phyloP scores from a whole-genome alignment of 176 grass and related monocot genomes.

The Otatea glauca region DNA sequence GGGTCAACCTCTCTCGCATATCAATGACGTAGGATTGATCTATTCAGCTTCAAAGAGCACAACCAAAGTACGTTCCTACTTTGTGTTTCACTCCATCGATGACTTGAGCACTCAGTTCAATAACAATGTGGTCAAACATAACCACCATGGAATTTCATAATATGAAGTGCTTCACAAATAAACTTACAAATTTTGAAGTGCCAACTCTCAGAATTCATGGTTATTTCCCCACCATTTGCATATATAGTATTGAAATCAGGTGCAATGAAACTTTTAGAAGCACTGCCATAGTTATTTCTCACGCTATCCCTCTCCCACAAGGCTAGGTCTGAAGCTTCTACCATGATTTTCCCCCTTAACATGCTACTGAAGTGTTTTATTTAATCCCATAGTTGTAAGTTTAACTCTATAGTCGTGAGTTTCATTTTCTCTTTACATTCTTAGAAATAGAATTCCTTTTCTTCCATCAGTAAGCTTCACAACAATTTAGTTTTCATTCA shows the following conservation, averaged over 20 bases:
- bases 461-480: background rate
- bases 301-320: constrained; percentile 17
- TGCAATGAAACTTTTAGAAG: background rate
- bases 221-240: background rate
- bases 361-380: background rate
- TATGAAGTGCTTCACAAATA: constrained; percentile 71
- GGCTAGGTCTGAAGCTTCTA: constrained; percentile 15
- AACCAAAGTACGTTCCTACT: constrained; percentile 49
- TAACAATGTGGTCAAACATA: constrained; percentile 48
- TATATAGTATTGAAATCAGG: background rate
- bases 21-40: constrained; percentile 49
- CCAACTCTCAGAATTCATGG: background rate
- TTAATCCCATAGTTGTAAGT: constrained; percentile 4
- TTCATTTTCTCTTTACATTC: background rate
- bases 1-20: constrained; percentile 52
- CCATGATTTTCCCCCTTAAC: constrained; percentile 2
- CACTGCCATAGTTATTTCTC: background rate
- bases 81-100: constrained; percentile 35
- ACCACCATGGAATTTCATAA: constrained; percentile 51
- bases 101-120: constrained; percentile 35
- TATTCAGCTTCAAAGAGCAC: constrained; percentile 53
- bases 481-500: background rate
- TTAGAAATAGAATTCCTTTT: constrained; percentile 18
- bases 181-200: constrained; percentile 17
- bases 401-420: background rate